Conservation (phyloP, 2,329 filamentous ascomycete species). For the Orbilia brochopaga region DNA sequence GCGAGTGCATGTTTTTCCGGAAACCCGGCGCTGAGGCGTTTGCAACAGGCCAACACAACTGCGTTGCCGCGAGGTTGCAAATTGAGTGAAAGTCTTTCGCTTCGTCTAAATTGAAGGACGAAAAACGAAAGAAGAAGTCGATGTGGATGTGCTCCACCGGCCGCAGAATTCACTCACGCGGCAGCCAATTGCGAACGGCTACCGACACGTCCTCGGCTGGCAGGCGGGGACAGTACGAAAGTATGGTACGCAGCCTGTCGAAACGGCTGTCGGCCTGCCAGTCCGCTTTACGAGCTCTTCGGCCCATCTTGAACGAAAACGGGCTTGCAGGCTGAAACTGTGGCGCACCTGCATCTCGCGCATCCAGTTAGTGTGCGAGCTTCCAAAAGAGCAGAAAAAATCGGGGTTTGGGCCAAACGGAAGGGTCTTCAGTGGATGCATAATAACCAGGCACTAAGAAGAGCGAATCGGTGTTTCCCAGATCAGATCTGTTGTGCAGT, state of each 20-base stretch:
- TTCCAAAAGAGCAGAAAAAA: slow-evolving; percentile 23
- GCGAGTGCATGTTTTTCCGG: neutral
- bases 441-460: slow-evolving; percentile 38
- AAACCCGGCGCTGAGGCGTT: neutral
- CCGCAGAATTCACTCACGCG: neutral
- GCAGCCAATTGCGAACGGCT: neutral
- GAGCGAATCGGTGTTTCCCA: slow-evolving; percentile 25
- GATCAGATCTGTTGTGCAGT: slow-evolving; percentile 37
- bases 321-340: slow-evolving; percentile 50
- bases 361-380: slow-evolving; percentile 37
- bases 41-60: slow-evolving; percentile 41
- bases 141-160: neutral
- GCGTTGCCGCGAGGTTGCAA: neutral
- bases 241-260: slow-evolving; percentile 20
- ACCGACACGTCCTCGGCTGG: neutral
- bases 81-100: too few species aligned
- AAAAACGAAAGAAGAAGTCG: too few species aligned
- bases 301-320: slow-evolving; percentile 41
- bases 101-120: too few species aligned
- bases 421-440: slow-evolving; percentile 22
- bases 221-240: neutral
- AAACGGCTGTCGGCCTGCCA: neutral
- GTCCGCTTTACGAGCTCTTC: slow-evolving; percentile 21
- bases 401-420: slow-evolving; percentile 8
- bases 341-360: slow-evolving; percentile 49